Evolutionary conservation across 805 yeast genomes (phyloP).

Genomic region (Suhomyces kilbournensis): DNA sequence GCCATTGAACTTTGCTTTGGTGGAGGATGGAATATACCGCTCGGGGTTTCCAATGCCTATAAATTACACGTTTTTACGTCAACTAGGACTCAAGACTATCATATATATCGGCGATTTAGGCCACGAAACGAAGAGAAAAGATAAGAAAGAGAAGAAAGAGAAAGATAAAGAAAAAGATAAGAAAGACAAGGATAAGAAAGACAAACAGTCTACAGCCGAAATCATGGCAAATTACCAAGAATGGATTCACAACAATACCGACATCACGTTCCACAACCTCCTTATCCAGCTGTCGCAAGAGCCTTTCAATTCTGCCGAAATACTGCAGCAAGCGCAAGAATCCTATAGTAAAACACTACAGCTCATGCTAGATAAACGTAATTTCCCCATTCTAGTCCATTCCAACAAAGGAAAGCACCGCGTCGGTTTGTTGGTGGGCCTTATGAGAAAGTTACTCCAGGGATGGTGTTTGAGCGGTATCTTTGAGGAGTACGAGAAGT

Average conservation of each 20-base stretch:
- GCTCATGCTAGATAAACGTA: conserved; percentile 57
- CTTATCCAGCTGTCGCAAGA: conserved; percentile 73
- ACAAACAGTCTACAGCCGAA: conserved; percentile 52
- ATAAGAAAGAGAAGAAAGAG: conserved; percentile 11
- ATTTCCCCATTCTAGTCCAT: conserved; percentile 86
- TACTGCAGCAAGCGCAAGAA: conserved; percentile 32
- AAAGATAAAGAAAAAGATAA: conserved; percentile 7
- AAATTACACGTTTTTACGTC: conserved; percentile 75
- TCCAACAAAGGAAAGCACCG: conserved; percentile 98
- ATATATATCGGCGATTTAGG: conserved; percentile 73
- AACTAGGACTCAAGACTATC: conserved; percentile 70
- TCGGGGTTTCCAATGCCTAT: conserved; percentile 92
- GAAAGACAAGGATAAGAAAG: conserved; percentile 20
- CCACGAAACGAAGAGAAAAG: conserved; percentile 17
- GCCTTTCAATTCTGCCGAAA: conserved; percentile 60
- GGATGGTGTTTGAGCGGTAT: conserved; percentile 94
- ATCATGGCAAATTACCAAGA: conserved; percentile 55
- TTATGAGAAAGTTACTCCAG: conserved; percentile 79
- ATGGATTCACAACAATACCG: conserved; percentile 55
- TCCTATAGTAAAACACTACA: conserved; percentile 57
- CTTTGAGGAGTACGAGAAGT: conserved; percentile 89
- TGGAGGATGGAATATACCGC: conserved; percentile 82
- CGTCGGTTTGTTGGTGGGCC: conserved; percentile 90
- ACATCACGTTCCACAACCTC: conserved; percentile 56
- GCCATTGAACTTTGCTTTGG: conserved; percentile 86